phyloP scores from a whole-genome alignment of 2,329 filamentous ascomycete genomes.

The Lachnellula suecica region DNA sequence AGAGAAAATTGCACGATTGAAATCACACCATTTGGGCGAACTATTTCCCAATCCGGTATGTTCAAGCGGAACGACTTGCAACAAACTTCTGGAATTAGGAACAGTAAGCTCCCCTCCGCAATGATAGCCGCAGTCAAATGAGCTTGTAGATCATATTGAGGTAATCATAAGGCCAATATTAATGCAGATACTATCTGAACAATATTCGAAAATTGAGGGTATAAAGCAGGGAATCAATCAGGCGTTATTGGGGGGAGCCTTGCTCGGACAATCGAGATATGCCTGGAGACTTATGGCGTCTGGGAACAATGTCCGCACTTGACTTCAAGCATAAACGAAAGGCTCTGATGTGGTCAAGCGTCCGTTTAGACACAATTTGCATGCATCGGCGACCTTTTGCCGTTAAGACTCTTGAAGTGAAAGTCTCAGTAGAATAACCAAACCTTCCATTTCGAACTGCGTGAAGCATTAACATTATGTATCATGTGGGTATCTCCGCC shows the following conservation, averaged over 20 bases:
- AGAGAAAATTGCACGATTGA: not conserved
- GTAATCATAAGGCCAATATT: not conserved
- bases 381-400: too few relatives aligned
- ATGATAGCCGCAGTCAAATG: not conserved
- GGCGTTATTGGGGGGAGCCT: not conserved
- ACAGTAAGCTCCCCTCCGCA: not conserved
- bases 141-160: not conserved
- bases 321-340: too few relatives aligned
- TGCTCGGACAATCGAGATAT: not conserved
- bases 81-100: slow-evolving; percentile 1
- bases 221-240: not conserved
- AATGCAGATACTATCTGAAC: not conserved
- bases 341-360: too few relatives aligned
- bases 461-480: not conserved
- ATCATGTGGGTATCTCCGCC: not conserved
- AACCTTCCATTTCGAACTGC: not conserved
- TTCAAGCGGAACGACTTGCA: slow-evolving; percentile 10
- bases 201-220: not conserved
- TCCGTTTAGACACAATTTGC: too few relatives aligned
- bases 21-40: slow-evolving; percentile 2
- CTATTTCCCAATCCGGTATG: slow-evolving; percentile 5
- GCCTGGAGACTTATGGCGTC: too few relatives aligned
- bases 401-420: too few relatives aligned
- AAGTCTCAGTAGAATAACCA: too few relatives aligned
- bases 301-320: too few relatives aligned